A percentile compares a stretch with the other conserved stretches of the same genome.
Evolutionary conservation across 2,329 filamentous ascomycete genomes (phyloP).

Genomic region (Curvularia lunata): DNA sequence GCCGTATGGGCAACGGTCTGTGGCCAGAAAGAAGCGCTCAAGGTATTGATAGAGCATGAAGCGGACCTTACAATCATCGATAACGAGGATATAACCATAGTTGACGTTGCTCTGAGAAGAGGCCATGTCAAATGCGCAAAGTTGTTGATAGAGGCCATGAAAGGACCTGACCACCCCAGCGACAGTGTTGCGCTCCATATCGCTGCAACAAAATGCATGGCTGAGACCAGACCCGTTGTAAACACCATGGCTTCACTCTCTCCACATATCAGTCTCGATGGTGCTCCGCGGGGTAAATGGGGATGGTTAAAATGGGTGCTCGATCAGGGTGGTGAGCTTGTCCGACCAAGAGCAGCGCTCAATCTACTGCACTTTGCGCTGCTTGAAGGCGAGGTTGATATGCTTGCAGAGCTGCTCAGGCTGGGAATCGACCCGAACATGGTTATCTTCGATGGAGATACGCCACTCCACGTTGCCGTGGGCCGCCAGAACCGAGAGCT

Average conservation of each 20-base stretch:
- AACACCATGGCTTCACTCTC: not conserved
- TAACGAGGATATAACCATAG: not conserved
- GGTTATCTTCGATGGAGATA: conserved; percentile 17
- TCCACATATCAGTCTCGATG: conserved; percentile 6
- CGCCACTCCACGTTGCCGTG: conserved; percentile 24
- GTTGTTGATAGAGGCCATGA: conserved; percentile 24
- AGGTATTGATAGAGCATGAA: not conserved
- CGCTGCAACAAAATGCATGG: conserved; percentile 19
- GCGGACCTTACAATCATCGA: not conserved
- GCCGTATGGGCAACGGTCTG: conserved; percentile 25
- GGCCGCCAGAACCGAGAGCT: conserved; percentile 16
- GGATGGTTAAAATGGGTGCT: conserved; percentile 33
- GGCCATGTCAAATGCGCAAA: conserved; percentile 15
- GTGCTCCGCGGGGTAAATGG: conserved; percentile 7
- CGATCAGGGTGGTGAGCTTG: conserved; percentile 23
- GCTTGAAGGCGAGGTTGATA: conserved; percentile 11
- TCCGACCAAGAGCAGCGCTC: conserved; percentile 19
- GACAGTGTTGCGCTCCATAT: conserved; percentile 30
- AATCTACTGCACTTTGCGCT: conserved; percentile 28
- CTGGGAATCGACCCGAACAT: conserved; percentile 25
- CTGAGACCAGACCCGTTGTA: conserved; percentile 5
- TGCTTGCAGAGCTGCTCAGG: conserved; percentile 20
- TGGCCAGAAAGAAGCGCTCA: not conserved
- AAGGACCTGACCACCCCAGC: conserved; percentile 24
- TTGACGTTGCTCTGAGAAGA: conserved; percentile 2